phyloP scores from a whole-genome alignment of 1,139 yeast species.

The Candida labiduridarum region DNA sequence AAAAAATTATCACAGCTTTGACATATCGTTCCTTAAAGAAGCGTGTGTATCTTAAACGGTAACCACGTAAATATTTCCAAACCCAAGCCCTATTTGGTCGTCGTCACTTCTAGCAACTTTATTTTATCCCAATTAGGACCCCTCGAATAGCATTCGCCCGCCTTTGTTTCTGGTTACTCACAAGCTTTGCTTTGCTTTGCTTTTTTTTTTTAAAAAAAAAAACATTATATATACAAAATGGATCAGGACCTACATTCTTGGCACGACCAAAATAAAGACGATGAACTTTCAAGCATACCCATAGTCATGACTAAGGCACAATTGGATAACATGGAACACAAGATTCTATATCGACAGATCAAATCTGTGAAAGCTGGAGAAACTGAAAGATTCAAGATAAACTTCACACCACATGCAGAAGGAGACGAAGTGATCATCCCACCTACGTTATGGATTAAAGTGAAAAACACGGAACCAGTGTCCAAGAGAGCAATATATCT shows the following conservation, averaged over 20 bases:
- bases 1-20: not conserved
- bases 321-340: constrained; percentile 19
- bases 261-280: not conserved
- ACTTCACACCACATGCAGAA: constrained; percentile 32
- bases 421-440: constrained; percentile 24
- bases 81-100: not conserved
- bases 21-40: not conserved
- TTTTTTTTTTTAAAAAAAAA: not conserved
- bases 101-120: not conserved
- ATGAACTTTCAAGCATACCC: constrained; percentile 9
- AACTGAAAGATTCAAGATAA: constrained; percentile 36
- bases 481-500: constrained; percentile 86
- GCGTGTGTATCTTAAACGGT: not conserved
- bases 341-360: constrained; percentile 35
- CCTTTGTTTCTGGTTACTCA: too few species aligned
- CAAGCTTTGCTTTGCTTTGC: too few species aligned
- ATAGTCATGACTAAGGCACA: constrained; percentile 16
- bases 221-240: not conserved
- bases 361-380: constrained; percentile 42
- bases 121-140: not conserved
- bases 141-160: too few species aligned
- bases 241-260: not conserved
- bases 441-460: constrained; percentile 55
- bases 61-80: not conserved
- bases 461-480: constrained; percentile 72